A percentile compares a stretch with the other conserved stretches of the same genome.
phyloP scores from a whole-genome alignment of 768 basidiomycete genomes.

The Xanthoconium stramineum region DNA sequence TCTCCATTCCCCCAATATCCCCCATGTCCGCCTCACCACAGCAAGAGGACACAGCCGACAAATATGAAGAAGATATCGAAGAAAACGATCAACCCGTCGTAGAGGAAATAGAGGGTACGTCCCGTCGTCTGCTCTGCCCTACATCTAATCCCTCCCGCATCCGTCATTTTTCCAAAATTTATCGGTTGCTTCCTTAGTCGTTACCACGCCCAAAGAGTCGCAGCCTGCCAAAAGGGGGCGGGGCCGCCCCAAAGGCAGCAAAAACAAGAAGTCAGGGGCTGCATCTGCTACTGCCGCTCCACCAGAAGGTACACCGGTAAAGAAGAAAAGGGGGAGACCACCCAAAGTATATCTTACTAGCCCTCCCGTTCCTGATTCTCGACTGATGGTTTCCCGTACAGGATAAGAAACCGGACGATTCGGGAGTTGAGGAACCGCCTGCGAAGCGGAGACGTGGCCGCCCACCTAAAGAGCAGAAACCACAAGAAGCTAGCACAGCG shows the following conservation, averaged over 20 bases:
- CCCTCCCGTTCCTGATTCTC: conserved; percentile 22
- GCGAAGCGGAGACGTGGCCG: conserved; percentile 71
- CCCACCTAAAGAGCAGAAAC: conserved; percentile 64
- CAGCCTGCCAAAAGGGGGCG: conserved; percentile 67
- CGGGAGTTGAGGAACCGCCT: conserved; percentile 49
- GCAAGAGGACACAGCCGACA: conserved; percentile 53
- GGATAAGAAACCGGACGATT: conserved; percentile 40
- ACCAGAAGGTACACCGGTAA: conserved; percentile 30
- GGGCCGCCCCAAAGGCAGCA: conserved; percentile 88
- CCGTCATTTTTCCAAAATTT: conserved; percentile 19
- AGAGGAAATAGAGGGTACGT: conserved; percentile 32
- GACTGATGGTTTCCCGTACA: conserved; percentile 12
- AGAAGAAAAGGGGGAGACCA: conserved; percentile 50
- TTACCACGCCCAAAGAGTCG: conserved; percentile 37
- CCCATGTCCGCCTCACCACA: conserved; percentile 63
- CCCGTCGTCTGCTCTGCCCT: conserved; percentile 10
- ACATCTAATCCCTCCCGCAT: conserved; percentile 11
- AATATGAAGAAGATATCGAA: conserved; percentile 58
- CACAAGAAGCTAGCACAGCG: conserved; percentile 37
- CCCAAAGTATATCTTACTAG: conserved; percentile 40
- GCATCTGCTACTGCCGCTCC: conserved; percentile 27
- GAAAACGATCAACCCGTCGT: conserved; percentile 43
- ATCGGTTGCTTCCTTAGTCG: conserved; percentile 31
- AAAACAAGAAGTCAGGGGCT: conserved; percentile 56
- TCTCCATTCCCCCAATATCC: conserved; percentile 19